phyloP scores from a whole-genome alignment of 331 rosid species.

The Quercus tomentella region DNA sequence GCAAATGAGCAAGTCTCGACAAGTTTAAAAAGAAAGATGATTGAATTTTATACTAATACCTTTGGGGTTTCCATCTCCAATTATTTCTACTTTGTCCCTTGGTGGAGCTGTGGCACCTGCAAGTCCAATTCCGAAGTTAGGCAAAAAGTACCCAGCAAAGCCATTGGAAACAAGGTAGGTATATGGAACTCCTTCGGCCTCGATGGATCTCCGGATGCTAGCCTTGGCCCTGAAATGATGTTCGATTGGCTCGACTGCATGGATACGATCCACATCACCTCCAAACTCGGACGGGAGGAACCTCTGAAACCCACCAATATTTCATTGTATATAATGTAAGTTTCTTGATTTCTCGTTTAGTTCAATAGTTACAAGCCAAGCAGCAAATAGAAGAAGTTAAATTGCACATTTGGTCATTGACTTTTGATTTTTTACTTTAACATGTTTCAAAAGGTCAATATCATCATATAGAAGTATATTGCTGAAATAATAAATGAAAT shows the following conservation, averaged over 20 bases:
- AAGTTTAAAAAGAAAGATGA: background rate
- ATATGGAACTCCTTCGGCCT: constrained; percentile 55
- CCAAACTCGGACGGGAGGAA: constrained; percentile 75
- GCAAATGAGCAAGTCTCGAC: background rate
- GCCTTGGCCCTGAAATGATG: constrained; percentile 23
- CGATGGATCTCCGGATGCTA: constrained; percentile 42
- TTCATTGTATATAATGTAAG: too few relatives aligned
- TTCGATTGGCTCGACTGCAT: constrained; percentile 48
- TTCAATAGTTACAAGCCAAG: too few relatives aligned
- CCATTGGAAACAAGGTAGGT: constrained; percentile 47
- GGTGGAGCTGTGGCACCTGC: constrained; percentile 35
- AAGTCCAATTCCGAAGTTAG: constrained; percentile 32
- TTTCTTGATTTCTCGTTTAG: too few relatives aligned
- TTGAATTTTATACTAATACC: constrained; percentile 18
- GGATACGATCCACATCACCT: constrained; percentile 40
- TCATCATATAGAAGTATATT: too few relatives aligned
- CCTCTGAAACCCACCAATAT: constrained; percentile 27
- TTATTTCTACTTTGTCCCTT: constrained; percentile 39
- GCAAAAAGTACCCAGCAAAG: constrained; percentile 47
- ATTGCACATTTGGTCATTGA: too few relatives aligned
- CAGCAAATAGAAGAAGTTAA: too few relatives aligned
- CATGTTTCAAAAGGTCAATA: too few relatives aligned
- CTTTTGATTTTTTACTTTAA: too few relatives aligned
- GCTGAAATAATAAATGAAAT: too few relatives aligned
- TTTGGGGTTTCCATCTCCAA: constrained; percentile 59